Base-by-base conservation (phyloP, 1,284 basidiomycete species). In the Melampsora occidentalis region DNA sequence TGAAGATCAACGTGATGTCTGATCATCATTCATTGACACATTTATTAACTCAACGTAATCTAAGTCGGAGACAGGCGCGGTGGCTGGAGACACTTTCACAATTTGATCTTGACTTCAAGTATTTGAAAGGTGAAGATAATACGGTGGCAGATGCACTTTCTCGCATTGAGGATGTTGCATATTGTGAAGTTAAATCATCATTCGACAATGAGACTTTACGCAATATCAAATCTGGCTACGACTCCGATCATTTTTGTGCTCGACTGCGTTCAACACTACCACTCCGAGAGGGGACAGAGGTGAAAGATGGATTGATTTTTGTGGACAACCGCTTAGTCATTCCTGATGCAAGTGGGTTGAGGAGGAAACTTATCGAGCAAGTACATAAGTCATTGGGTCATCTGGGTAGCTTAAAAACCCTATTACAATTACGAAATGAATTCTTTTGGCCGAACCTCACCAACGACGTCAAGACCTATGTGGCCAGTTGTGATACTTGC, bases 391-490 rank as follows among this genome's bases (percentile, higher is more conserved):
- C 81, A 0, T 81, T 82, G 0, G 83, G 85, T 0, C 85, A 86
- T 73, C 84, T 85, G 70, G 84, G 85, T 0, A 79, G 81, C 25
- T 80, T 83, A 22, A 86, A 85, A 69, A 80, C 80, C n/a, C 85
- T 85, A 68, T 79, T 72, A 0, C 59, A 81, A 0, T 78, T 85
- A 0, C 77, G 79, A 0, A 68, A 78, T 2, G 80, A 81, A 0
- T 86, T 83, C 67, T 86, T 85, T 78, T 86, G 85, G 85, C 85
- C 84, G 0, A 78, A 82, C n/a, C 86, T 86, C 84, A 33, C 22
- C 1, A 53, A 33, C 12, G 67, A 69, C 4, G 48, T 53, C n/a
- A 20, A n/a, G 16, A 12, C 4, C 1, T 69, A 33, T 31, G 20
- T 69, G 2, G 5, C 12, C 5, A 10, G n/a, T 12, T 80, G 79